Evolutionary conservation across 1,284 basidiomycete genomes (phyloP).

Genomic region (Naganishia albida): DNA sequence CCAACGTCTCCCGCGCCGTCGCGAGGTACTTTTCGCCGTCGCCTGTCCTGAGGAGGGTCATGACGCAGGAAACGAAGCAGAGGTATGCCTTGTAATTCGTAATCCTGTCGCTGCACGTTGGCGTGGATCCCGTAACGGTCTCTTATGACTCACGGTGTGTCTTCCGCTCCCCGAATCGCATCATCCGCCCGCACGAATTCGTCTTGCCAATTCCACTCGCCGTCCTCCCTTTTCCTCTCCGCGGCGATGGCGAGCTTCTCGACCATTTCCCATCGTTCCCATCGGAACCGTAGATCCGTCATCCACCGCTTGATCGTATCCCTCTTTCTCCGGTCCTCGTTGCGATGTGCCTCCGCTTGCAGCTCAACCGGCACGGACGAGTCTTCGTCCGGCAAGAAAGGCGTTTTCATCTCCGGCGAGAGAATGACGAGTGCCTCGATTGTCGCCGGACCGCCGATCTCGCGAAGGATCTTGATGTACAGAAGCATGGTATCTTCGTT

Average conservation of each 20-base stretch:
- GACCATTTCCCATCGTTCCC: constrained; percentile 35
- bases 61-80: constrained; percentile 24
- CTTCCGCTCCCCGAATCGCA: constrained; percentile 30
- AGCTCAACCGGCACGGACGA: background rate
- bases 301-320: constrained; percentile 15
- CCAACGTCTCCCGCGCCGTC: constrained; percentile 29
- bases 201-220: constrained; percentile 33
- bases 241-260: too few relatives aligned
- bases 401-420: constrained; percentile 29
- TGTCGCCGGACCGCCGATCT: constrained; percentile 14
- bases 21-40: constrained; percentile 13
- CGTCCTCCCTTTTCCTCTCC: background rate
- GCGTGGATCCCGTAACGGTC: background rate
- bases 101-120: constrained; percentile 1
- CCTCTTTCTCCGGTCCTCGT: constrained; percentile 9
- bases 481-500: constrained; percentile 29
- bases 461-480: constrained; percentile 29
- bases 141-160: constrained; percentile 30
- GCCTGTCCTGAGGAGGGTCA: constrained; percentile 18
- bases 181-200: constrained; percentile 32
- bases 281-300: constrained; percentile 31
- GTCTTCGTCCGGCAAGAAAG: background rate
- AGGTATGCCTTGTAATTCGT: constrained; percentile 36
- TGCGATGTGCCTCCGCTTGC: background rate
- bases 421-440: constrained; percentile 25